Evolutionary conservation across 176 grass and related monocot genomes (phyloP), one percentile per base, ranked within the genome.

Genomic region (Musa troglodytarum): DNA sequence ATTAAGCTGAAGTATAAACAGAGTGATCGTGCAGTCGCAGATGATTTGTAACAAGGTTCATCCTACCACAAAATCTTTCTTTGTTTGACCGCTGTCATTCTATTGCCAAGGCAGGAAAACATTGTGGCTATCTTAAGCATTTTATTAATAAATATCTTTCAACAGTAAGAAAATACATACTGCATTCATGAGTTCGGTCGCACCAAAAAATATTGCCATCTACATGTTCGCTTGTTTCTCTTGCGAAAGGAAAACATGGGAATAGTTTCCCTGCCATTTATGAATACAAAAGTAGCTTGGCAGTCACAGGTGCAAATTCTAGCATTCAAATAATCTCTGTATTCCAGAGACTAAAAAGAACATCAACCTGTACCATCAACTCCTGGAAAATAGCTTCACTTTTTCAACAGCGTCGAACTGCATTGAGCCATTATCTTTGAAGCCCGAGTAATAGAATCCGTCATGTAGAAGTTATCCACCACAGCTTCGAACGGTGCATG

Each of bases 371-470:
- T 73, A 85, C 77, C 68, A 19, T 28, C 19, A 7, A 65, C 4
- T 6, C 2, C 3, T 54, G 26, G 5, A 13, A 16, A 28, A 80
- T 65, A 25, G 1, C 2, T 67, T 92, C 86, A 99, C 66, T 99
- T 95, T 81, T 88, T 95, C 84, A 82, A 62, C 82, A 89, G 78
- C 29, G 72, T 72, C n/a, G 91, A 89, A 23, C 88, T 95, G 79
- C 96, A 99, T 83, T 99, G 96, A 8, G 88, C 96, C 96, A 99
- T 99, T 8, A 99, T 95, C 82, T 95, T 99, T 2, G 96, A 99
- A 19, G 96, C 96, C 74, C 96, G 82, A 29, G 91, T 99, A 21
- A 99, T 99, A 12, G 88, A 79, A 77, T 99, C 91, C 2, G 96
- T 99, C 96, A 99, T 99, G 76, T 92, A 99, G 81, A 99, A 95